Evolutionary conservation across 2,329 filamentous ascomycete species (phyloP).

Genomic region (Fusarium mangiferae): DNA sequence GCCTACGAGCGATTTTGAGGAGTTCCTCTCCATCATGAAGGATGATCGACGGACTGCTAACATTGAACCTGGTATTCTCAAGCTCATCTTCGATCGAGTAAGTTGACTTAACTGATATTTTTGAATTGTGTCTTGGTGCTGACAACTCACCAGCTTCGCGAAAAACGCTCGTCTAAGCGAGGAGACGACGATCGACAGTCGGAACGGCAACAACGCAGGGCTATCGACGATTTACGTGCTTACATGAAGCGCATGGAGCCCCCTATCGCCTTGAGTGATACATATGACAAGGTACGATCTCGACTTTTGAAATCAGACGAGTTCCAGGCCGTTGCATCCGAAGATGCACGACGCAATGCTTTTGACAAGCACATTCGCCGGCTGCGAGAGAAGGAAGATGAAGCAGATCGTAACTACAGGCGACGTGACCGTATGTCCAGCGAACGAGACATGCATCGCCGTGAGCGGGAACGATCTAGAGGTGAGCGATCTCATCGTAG

Average conservation of each 20-base stretch:
- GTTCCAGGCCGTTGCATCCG: conserved; percentile 82
- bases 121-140: not conserved
- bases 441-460: conserved; percentile 67
- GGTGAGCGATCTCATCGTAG: conserved; percentile 73
- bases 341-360: conserved; percentile 82
- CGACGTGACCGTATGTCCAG: conserved; percentile 66
- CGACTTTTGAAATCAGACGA: conserved; percentile 85
- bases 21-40: conserved; percentile 84
- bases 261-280: conserved; percentile 79
- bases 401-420: conserved; percentile 72
- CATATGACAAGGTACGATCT: conserved; percentile 86
- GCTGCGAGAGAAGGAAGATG: conserved; percentile 90
- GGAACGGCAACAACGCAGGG: conserved; percentile 86
- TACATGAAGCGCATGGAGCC: conserved; percentile 92
- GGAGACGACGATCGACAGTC: conserved; percentile 87
- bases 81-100: conserved; percentile 85
- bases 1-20: conserved; percentile 85
- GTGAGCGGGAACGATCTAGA: conserved; percentile 67
- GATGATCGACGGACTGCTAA: conserved; percentile 89
- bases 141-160: conserved; percentile 70
- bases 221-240: conserved; percentile 84
- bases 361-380: conserved; percentile 94
- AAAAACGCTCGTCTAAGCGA: conserved; percentile 81
- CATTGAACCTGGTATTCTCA: conserved; percentile 82
- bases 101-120: conserved; percentile 42